Conservation (phyloP, 2,329 filamentous ascomycete species). For the Talaromyces sp. region DNA sequence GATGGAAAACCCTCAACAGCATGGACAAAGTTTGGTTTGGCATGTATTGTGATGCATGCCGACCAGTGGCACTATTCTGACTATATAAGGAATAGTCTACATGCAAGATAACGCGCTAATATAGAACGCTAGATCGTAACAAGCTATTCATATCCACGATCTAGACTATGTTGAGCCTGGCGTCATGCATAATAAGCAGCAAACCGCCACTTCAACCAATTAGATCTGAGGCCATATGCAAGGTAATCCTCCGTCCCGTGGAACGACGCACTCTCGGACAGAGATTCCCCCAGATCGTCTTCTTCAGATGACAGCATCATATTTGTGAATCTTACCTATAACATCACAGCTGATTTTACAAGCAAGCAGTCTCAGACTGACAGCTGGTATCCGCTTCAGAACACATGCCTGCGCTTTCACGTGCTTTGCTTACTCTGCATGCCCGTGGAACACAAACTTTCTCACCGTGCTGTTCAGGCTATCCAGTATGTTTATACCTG, state of each 20-base stretch:
- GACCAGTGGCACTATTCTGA: background rate
- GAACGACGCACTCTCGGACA: too few species aligned
- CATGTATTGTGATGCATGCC: background rate
- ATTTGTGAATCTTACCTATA: background rate
- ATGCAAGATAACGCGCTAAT: background rate
- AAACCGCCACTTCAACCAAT: background rate
- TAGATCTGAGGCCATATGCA: background rate
- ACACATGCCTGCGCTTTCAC: background rate
- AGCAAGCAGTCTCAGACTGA: background rate
- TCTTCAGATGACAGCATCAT: background rate
- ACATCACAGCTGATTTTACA: background rate
- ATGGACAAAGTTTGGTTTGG: too few species aligned
- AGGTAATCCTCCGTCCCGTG: background rate
- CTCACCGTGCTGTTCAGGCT: background rate
- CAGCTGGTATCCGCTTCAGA: background rate
- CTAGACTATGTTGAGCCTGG: background rate
- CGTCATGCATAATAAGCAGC: background rate
- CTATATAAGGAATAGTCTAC: background rate
- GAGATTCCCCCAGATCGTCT: background rate
- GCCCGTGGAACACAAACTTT: background rate
- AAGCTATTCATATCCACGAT: background rate
- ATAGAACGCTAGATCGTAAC: background rate
- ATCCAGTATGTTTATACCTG: background rate
- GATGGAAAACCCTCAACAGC: too few species aligned
- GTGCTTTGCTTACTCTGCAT: background rate